Base-by-base conservation (phyloP, 1,284 basidiomycete genomes). In the Ceratobasidium sp. region DNA sequence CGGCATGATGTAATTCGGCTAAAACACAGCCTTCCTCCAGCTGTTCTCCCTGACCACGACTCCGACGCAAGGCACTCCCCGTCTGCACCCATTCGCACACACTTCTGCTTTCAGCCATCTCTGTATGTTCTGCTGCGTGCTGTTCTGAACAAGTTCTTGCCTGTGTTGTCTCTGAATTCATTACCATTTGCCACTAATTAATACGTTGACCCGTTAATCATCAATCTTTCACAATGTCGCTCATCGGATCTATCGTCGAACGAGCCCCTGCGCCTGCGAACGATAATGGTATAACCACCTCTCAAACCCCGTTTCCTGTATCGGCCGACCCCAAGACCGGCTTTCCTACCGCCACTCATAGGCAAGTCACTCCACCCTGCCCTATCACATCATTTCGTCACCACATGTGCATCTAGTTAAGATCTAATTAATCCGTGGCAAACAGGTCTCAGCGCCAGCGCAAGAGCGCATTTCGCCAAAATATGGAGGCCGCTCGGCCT, bases 381-480 rank as follows among this genome's bases (percentile, higher is more conserved):
- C 44, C 53, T 58, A 58, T 40, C 33, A 42, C n/a, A 58, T 40
- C 33, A 42, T 42, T 23, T 49, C 3, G 20, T 18, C 49, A 39
- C 51, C 67, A 58, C 53, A 58, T n/a, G 68, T 58, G 7, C 26
- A 15, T 28, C 33, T 51, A 40, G 61, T 28, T 60, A 49, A 55
- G 26, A 10, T 68, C 20, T n/a, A 26, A 55, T 58, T 60, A 42
- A 64, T 15, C 56, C 12, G 33, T 33, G 26, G 39, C 53, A 23
- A 33, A 23, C 39, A 77, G 75, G 64, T 77, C 75, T 5, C 75
- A 77, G 33, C 63, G 75, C 15, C 75, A 77, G 64, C 75, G 75
- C 75, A 79, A 79, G 69, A 80, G 79, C 42, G 79, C 79, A 12
- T 80, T 80, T 42, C 68, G 68, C 18, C 79, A 67, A n/a, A 70